phyloP scores from a whole-genome alignment of 164 flowering plant species.

The Aristolochia contorta region DNA sequence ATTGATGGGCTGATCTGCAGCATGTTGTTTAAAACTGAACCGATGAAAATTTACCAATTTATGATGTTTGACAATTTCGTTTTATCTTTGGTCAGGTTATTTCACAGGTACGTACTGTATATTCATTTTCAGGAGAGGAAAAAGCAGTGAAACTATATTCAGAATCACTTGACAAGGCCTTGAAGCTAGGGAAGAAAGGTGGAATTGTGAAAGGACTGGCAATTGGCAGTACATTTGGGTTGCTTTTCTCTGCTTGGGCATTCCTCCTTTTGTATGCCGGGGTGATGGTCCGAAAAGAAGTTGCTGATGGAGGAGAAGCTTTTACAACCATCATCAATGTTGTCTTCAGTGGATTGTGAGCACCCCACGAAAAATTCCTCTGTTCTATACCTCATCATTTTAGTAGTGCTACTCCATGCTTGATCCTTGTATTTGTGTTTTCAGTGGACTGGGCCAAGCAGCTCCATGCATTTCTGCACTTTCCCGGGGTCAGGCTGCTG shows the following conservation, averaged over 20 bases:
- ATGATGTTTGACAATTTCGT: not conserved
- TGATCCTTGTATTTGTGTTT: constrained; percentile 6
- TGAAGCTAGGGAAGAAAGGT: constrained; percentile 51
- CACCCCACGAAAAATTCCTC: not conserved
- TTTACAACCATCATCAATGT: constrained; percentile 66
- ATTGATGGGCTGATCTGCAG: no score
- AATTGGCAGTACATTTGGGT: constrained; percentile 52
- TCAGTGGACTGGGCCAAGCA: constrained; percentile 80
- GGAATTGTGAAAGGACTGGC: constrained; percentile 73
- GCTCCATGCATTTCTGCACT: constrained; percentile 64
- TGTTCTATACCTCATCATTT: no score
- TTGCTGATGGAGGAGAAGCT: constrained; percentile 63
- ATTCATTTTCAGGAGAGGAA: constrained; percentile 64
- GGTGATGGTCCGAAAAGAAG: constrained; percentile 42
- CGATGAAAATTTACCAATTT: no score
- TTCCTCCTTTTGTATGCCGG: constrained; percentile 80
- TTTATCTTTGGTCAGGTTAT: constrained; percentile 31
- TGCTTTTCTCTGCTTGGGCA: constrained; percentile 69
- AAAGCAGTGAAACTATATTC: constrained; percentile 54
- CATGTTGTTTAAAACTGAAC: no score
- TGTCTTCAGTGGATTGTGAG: constrained; percentile 81
- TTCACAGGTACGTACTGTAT: constrained; percentile 63
- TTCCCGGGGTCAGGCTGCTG: constrained; percentile 60
- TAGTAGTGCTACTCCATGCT: no score
- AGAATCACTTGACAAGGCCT: constrained; percentile 38